phyloP scores from a whole-genome alignment of 2,329 filamentous ascomycete genomes.

The Fonsecaea multimorphosa region DNA sequence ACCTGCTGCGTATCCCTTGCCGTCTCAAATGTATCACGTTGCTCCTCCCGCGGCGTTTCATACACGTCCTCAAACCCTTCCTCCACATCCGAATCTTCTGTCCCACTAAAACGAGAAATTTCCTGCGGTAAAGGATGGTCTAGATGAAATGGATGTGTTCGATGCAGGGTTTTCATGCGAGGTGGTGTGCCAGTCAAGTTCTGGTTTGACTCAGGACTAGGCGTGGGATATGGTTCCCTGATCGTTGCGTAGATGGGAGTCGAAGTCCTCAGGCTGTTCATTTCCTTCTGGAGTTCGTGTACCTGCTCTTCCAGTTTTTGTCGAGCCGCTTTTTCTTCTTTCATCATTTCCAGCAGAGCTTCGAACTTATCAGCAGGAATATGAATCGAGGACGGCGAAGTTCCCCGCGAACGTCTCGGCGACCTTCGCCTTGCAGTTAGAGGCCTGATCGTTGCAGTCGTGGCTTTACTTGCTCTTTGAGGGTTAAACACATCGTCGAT shows the following conservation, averaged over 20 bases:
- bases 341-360: slow-evolving; percentile 53
- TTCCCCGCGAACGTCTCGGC: slow-evolving; percentile 24
- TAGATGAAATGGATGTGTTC: slow-evolving; percentile 31
- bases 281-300: slow-evolving; percentile 49
- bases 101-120: slow-evolving; percentile 38
- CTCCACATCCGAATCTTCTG: slow-evolving; percentile 36
- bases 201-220: slow-evolving; percentile 34
- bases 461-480: slow-evolving; percentile 38
- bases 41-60: slow-evolving; percentile 36
- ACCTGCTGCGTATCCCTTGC: slow-evolving; percentile 23
- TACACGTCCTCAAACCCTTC: slow-evolving; percentile 37
- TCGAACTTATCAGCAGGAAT: slow-evolving; percentile 54
- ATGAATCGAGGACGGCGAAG: slow-evolving; percentile 35
- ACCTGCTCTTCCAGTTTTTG: slow-evolving; percentile 54
- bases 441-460: slow-evolving; percentile 37
- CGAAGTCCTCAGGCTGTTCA: slow-evolving; percentile 36
- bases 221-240: slow-evolving; percentile 36
- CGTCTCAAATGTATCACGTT: slow-evolving; percentile 36
- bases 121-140: slow-evolving; percentile 24
- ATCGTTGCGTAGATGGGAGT: slow-evolving; percentile 37
- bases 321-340: slow-evolving; percentile 55
- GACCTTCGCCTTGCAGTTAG: slow-evolving; percentile 23
- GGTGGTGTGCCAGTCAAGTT: slow-evolving; percentile 17
- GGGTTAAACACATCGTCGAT: slow-evolving; percentile 27
- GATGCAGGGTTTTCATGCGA: slow-evolving; percentile 27